phyloP scores from a whole-genome alignment of 2,329 filamentous ascomycete genomes.

The Cladophialophora psammophila region DNA sequence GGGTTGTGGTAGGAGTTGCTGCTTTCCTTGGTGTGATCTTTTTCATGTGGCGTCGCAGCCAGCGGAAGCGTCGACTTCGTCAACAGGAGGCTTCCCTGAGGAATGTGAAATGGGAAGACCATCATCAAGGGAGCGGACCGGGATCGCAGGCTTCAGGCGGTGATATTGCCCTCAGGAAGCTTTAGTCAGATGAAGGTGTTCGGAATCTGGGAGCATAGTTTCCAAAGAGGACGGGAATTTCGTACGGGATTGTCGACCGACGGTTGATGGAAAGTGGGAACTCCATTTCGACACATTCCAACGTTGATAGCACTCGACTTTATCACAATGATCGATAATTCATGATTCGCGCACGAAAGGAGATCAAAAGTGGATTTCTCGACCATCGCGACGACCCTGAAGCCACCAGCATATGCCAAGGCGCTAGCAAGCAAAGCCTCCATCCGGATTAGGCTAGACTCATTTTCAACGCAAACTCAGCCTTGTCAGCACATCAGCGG shows the following conservation, averaged over 20 bases:
- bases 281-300: background rate
- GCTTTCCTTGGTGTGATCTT: constrained; percentile 21
- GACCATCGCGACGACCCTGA: too few species aligned
- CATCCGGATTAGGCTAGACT: too few species aligned
- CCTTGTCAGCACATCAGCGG: too few species aligned
- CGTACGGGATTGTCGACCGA: background rate
- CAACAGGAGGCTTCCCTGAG: constrained; percentile 30
- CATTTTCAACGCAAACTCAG: too few species aligned
- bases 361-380: too few species aligned
- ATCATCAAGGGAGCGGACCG: constrained; percentile 7
- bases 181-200: background rate
- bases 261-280: background rate
- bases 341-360: too few species aligned
- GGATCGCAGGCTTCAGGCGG: constrained; percentile 9
- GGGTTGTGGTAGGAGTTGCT: constrained; percentile 30
- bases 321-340: background rate
- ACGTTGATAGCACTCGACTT: background rate
- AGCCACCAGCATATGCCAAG: too few species aligned
- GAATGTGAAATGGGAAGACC: constrained; percentile 34
- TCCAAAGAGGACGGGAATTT: background rate
- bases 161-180: constrained; percentile 14
- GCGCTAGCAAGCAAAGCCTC: too few species aligned
- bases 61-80: constrained; percentile 32
- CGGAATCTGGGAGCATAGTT: background rate
- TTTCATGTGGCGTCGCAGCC: constrained; percentile 30